Base-by-base conservation (phyloP, 2,329 filamentous ascomycete species). In the Penicillium capsulatum region DNA sequence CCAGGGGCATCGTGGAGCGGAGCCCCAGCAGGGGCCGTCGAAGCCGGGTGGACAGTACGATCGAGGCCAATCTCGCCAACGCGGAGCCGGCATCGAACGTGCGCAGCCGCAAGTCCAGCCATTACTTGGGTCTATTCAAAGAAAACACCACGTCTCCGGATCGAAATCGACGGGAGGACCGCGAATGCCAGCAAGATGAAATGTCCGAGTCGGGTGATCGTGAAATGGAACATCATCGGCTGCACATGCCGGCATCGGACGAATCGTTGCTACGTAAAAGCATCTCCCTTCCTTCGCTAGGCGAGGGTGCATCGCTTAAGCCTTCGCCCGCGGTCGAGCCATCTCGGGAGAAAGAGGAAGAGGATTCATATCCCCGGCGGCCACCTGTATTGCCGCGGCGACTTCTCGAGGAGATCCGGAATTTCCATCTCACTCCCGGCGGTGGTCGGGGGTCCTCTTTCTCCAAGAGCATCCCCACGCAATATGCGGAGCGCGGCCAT, bases 91-190 rank as follows among this genome's bases (percentile, higher is more conserved):
- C 67, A 17, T 66, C 71, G 17, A 71, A 77, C 50, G 74, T 76
- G 31, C 72, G 80, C 44, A 82, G 78, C 58, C 72, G 80, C 40
- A 83, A 83, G 61, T 77, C 80, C 29, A 81, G 78, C 54, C 79
- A 83, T 54, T 81, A 80, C 52, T 64, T 83, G 37, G 77, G 80
- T 9, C 64, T 83, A 4, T 83, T 83, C 64, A 80, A 80, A 53
- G 77, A 80, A 46, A 79, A 79, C 42, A 77, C 78, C 38, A 69
- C 67, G 5, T 71, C 71, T 16, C 71, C 75, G 20, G 73, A 75
- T 46, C 68, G 72, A 39, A 74, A 73, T 53, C 66, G 70, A 57
- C 59, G 70, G 48, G 69, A 75, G 43, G 67, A 68, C 40, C 67
- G 70, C 38, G 51, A 55, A 16, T 64, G 59, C 19, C 64, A 68